Evolutionary conservation across 495 filamentous ascomycete species (phyloP), one percentile per base, ranked within the genome.

Genomic region (Hyaloscypha bicolor): DNA sequence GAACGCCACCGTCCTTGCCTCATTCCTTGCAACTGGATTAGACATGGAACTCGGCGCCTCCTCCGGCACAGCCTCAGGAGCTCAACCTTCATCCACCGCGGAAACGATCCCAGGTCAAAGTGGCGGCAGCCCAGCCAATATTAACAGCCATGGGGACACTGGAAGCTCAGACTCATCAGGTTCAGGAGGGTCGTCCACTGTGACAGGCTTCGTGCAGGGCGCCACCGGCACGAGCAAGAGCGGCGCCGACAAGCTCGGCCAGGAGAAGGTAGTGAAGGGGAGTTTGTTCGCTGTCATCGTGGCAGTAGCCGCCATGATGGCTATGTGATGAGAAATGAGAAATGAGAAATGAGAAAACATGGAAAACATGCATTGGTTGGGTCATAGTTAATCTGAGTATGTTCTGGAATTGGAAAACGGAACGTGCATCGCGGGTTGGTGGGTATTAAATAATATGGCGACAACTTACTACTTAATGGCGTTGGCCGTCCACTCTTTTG

Each of bases 1-100:
- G 79, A 88, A 93, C 73, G 73, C 81, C 55, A 96, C 92, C 61
- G 78, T 92, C n/a, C 86, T 99, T 22, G 89, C 86, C 67, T 93
- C 91, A 56, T 82, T 98, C 62, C 82, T 87, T 37, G 94, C 86
- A 8, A 91, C 90, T 0, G 95, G 95, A 56, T 79, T 85, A 9
- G 84, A 96, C 76, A 91, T 91, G 88, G 73, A 82, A 51, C 78
- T 78, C 33, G 87, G 78, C 11, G n/a, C 51, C 2, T 19, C 59
- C 19, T 61, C 59, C 29, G 59, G 59, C 1, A 45, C 59, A 29
- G 33, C 19, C 6, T 61, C 59, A 9, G 56, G 56, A 60, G 59
- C 59, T 11, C 14, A 35, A 42, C 31, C 59, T n/a, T 45, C 55
- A 2, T 45, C 51, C 9, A 70, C 68, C 0, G 71, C 51, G 6